phyloP scores from a whole-genome alignment of 78 protist genomes.

The Dictyostelium discoideum region DNA sequence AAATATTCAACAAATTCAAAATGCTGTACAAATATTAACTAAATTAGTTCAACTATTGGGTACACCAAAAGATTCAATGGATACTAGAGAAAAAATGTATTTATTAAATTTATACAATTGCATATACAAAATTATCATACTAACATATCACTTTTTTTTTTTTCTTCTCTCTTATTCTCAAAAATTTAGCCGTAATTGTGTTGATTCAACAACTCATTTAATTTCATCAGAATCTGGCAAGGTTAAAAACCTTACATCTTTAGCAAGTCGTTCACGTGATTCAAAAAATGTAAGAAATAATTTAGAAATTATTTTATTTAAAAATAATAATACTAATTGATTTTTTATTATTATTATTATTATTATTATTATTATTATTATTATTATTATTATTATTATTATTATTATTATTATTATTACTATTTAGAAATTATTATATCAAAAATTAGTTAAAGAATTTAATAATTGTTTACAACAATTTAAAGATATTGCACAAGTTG shows the following conservation, averaged over 20 bases:
- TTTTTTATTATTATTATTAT: not conserved
- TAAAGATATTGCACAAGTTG: conserved; percentile 52
- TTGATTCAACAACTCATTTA: conserved; percentile 44
- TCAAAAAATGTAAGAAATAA: conserved; percentile 6
- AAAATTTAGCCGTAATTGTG: conserved; percentile 65
- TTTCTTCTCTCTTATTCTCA: not conserved
- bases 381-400: no score
- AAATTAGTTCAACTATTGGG: conserved; percentile 71
- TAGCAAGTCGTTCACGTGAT: conserved; percentile 43
- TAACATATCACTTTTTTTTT: not conserved
- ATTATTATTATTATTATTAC: not conserved
- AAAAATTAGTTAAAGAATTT: conserved; percentile 64
- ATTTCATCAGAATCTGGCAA: conserved; percentile 42
- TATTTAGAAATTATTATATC: conserved; percentile 49
- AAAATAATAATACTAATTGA: not conserved
- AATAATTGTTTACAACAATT: conserved; percentile 51
- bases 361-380: no score
- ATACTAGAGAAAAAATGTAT: conserved; percentile 76
- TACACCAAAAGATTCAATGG: conserved; percentile 63
- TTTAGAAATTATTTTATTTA: not conserved
- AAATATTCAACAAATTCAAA: conserved; percentile 55
- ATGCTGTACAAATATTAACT: conserved; percentile 11
- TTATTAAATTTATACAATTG: not conserved
- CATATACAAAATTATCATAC: not conserved
- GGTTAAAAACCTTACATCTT: conserved; percentile 45